phyloP scores from a whole-genome alignment of 2,329 filamentous ascomycete species.

The Huntiella savannae region DNA sequence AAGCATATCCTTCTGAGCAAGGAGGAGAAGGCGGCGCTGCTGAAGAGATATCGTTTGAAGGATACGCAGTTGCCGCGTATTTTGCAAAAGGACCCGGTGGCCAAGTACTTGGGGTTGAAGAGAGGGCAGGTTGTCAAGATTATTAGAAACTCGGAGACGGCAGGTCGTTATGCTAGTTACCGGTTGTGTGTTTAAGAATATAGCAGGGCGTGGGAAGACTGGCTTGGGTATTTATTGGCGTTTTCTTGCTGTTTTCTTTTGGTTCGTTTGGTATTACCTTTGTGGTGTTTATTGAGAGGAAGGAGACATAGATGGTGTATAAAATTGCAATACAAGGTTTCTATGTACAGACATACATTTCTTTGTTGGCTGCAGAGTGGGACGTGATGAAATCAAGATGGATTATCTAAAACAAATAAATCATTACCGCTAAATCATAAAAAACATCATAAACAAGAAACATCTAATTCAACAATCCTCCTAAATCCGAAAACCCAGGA shows the following conservation, averaged over 20 bases:
- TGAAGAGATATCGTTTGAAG: constrained; percentile 85
- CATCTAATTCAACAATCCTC: constrained; percentile 21
- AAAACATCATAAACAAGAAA: constrained; percentile 1
- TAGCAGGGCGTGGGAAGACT: background rate
- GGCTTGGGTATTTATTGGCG: constrained; percentile 7
- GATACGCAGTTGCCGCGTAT: constrained; percentile 93
- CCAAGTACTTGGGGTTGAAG: constrained; percentile 75
- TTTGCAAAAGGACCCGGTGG: constrained; percentile 77
- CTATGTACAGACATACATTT: background rate
- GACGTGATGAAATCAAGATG: constrained; percentile 3
- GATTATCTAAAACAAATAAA: constrained; percentile 2
- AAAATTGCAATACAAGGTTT: too few relatives aligned
- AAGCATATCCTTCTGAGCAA: constrained; percentile 78
- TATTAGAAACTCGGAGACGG: constrained; percentile 85
- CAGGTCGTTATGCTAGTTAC: constrained; percentile 92
- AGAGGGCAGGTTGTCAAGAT: constrained; percentile 96
- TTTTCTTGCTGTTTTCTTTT: constrained; percentile 8
- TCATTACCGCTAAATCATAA: constrained; percentile 9
- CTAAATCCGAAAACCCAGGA: constrained; percentile 17
- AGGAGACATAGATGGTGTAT: background rate
- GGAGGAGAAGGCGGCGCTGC: constrained; percentile 71
- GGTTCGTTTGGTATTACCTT: constrained; percentile 3
- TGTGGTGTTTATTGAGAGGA: background rate
- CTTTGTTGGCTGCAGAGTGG: background rate
- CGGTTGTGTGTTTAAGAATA: constrained; percentile 39